These are phyloP conservation scores for Nigrospora oryzae DNA, from an alignment of 2,329 filamentous ascomycete genomes.

Conservation along the genomic window DNA sequence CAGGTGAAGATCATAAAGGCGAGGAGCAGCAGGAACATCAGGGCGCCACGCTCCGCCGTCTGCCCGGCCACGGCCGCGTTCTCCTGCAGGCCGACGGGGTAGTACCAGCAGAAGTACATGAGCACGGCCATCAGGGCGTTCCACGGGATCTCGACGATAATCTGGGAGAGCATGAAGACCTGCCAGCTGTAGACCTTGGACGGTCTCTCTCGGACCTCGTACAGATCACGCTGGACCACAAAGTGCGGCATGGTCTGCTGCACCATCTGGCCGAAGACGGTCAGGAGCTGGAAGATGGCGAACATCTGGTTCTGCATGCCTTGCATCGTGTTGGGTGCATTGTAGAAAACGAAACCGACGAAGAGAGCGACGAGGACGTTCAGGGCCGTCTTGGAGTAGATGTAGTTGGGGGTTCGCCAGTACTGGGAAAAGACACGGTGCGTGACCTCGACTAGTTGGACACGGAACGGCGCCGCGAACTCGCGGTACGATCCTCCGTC, in stretches of 20 bases:
- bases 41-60: slow-evolving; percentile 57
- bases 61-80: slow-evolving; percentile 55
- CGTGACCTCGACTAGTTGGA: slow-evolving; percentile 59
- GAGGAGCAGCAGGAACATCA: slow-evolving; percentile 69
- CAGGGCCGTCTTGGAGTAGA: slow-evolving; percentile 66
- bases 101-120: slow-evolving; percentile 75
- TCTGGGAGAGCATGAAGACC: slow-evolving; percentile 71
- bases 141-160: slow-evolving; percentile 77
- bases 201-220: slow-evolving; percentile 73
- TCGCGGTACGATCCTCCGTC: slow-evolving; percentile 50
- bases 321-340: slow-evolving; percentile 59
- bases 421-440: slow-evolving; percentile 72
- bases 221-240: slow-evolving; percentile 66
- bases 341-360: slow-evolving; percentile 71
- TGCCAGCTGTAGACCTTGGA: slow-evolving; percentile 78
- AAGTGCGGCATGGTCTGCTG: slow-evolving; percentile 79
- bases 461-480: slow-evolving; percentile 66
- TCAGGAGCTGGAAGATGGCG: slow-evolving; percentile 70
- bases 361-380: slow-evolving; percentile 55
- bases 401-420: slow-evolving; percentile 72
- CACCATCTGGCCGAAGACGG: slow-evolving; percentile 67
- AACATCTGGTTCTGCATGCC: slow-evolving; percentile 80
- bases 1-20: slow-evolving; percentile 70
- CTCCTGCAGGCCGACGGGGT: slow-evolving; percentile 65
- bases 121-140: slow-evolving; percentile 66